Evolutionary conservation across 306 rosid species (phyloP).

Genomic region (Sechiopsis laciniata): DNA sequence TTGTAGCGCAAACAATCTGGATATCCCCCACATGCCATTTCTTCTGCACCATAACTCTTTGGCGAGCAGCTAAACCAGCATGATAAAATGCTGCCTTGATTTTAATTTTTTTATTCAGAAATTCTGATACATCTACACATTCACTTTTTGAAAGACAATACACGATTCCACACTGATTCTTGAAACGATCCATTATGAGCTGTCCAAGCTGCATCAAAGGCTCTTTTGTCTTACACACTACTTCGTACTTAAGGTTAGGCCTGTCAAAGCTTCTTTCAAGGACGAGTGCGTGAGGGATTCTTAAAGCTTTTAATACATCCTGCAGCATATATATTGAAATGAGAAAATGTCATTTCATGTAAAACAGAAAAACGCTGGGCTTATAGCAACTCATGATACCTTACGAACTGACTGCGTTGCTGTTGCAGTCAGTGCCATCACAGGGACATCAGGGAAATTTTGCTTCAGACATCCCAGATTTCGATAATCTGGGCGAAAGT

Average conservation of each 20-base stretch:
- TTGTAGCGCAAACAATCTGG: constrained; percentile 83
- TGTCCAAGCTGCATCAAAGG: constrained; percentile 69
- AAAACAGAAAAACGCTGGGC: constrained; percentile 13
- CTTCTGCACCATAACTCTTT: constrained; percentile 78
- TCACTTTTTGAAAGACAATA: constrained; percentile 95
- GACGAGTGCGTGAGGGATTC: constrained; percentile 74
- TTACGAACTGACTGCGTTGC: constrained; percentile 80
- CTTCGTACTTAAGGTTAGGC: constrained; percentile 91
- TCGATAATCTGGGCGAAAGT: constrained; percentile 95
- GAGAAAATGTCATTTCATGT: neutral
- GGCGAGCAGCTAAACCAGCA: constrained; percentile 79
- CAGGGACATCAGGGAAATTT: constrained; percentile 66
- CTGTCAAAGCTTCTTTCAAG: constrained; percentile 96
- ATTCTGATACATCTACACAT: constrained; percentile 75
- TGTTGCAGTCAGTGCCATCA: constrained; percentile 98
- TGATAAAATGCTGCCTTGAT: constrained; percentile 76
- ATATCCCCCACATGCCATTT: constrained; percentile 85
- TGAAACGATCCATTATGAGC: constrained; percentile 56
- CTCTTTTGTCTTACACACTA: constrained; percentile 68
- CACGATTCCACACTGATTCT: constrained; percentile 70
- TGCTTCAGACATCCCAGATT: constrained; percentile 81
- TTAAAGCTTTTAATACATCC: constrained; percentile 78
- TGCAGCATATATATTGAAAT: constrained; percentile 33
- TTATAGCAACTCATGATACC: constrained; percentile 35
- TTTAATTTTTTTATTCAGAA: constrained; percentile 56